Conservation (phyloP, 805 yeast genomes). For the Hanseniaspora meyeri region DNA sequence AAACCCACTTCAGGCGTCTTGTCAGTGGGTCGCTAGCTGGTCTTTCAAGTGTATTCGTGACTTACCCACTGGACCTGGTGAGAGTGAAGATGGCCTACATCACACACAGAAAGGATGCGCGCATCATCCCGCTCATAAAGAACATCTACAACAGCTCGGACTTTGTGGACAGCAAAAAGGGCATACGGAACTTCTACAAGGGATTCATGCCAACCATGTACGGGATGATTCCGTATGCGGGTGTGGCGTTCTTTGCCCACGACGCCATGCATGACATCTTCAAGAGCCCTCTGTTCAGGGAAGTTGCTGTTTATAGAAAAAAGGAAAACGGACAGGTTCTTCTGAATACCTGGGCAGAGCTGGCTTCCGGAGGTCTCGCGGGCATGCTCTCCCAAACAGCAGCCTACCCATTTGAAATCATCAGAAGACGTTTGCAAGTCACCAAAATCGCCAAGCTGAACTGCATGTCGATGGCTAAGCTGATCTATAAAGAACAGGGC, state of each 20-base stretch:
- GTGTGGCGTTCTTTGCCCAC: slow-evolving; percentile 90
- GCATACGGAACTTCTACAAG: slow-evolving; percentile 58
- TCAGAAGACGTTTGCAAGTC: slow-evolving; percentile 91
- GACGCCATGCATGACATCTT: slow-evolving; percentile 81
- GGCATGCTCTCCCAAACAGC: slow-evolving; percentile 94
- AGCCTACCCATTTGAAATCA: slow-evolving; percentile 91
- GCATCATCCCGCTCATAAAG: slow-evolving; percentile 22
- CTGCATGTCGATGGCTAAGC: slow-evolving; percentile 41
- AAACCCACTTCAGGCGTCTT: slow-evolving; percentile 69
- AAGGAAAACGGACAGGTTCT: slow-evolving; percentile 29
- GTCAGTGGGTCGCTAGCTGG: slow-evolving; percentile 88
- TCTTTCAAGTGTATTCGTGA: slow-evolving; percentile 67
- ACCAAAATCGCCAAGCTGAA: slow-evolving; percentile 42
- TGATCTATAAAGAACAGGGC: slow-evolving; percentile 65
- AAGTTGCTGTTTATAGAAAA: slow-evolving; percentile 35
- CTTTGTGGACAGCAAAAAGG: neutral
- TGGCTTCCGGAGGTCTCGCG: slow-evolving; percentile 88
- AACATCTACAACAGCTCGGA: slow-evolving; percentile 22
- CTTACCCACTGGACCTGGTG: slow-evolving; percentile 84
- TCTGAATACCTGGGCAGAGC: slow-evolving; percentile 86
- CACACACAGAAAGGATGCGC: slow-evolving; percentile 35
- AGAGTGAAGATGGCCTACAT: slow-evolving; percentile 88
- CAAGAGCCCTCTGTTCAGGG: slow-evolving; percentile 44
- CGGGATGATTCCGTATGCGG: slow-evolving; percentile 97
- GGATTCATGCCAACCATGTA: slow-evolving; percentile 89